Conservation (phyloP, 805 yeast species). For the Wickerhamomyces subpelliculosus region DNA sequence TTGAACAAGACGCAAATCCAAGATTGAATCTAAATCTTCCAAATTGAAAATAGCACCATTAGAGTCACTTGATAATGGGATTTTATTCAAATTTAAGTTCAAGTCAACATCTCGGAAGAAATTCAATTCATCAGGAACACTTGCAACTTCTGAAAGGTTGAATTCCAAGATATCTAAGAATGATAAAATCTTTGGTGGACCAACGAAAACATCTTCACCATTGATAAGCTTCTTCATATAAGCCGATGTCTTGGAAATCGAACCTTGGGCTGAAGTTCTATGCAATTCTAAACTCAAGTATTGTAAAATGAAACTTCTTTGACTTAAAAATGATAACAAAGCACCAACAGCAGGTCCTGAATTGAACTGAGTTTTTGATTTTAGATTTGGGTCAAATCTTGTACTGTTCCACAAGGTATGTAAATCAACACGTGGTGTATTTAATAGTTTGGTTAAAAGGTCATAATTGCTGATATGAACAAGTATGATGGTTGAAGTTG, state of each 20-base stretch:
- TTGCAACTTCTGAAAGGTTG: conserved; percentile 36
- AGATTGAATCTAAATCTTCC: conserved; percentile 29
- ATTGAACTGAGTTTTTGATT: conserved; percentile 21
- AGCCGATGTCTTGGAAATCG: conserved; percentile 42
- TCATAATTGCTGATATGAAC: conserved; percentile 43
- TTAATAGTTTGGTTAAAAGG: conserved; percentile 45
- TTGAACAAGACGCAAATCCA: conserved; percentile 22
- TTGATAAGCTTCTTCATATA: conserved; percentile 50
- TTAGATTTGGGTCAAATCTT: conserved; percentile 37
- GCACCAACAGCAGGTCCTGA: conserved; percentile 38
- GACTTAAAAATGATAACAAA: conserved; percentile 51
- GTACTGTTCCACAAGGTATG: conserved; percentile 49
- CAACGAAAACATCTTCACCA: conserved; percentile 41
- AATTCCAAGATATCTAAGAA: conserved; percentile 68
- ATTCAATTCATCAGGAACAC: conserved; percentile 13
- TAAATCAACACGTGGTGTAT: conserved; percentile 43
- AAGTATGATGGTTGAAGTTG: conserved; percentile 46
- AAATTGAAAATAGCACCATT: conserved; percentile 35
- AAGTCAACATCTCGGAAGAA: conserved; percentile 31
- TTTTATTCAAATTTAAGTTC: conserved; percentile 34
- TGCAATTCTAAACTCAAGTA: conserved; percentile 72
- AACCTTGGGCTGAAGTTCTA: conserved; percentile 36
- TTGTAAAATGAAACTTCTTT: conserved; percentile 55
- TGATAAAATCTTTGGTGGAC: conserved; percentile 60
- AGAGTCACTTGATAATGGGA: conserved; percentile 23